Evolutionary conservation across 192 early-diverging fungal genomes (phyloP).

Genomic region (Coemansia sp.): DNA sequence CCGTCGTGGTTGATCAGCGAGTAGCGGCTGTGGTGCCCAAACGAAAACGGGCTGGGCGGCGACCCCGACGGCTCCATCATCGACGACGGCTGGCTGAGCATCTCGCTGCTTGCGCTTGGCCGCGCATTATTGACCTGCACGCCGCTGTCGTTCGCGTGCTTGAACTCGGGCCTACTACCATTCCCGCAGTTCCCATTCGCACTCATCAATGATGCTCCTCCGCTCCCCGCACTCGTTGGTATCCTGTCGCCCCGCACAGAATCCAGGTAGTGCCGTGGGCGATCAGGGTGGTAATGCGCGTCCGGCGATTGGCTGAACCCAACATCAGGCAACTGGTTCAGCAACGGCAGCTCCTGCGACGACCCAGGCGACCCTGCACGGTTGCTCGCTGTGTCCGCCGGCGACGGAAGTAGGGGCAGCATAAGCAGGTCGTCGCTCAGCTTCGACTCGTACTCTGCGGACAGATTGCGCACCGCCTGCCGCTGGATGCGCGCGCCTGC

Average conservation of each 20-base stretch:
- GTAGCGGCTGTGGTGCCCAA: conserved; percentile 44
- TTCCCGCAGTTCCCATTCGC: background rate
- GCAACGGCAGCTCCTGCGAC: conserved; percentile 10
- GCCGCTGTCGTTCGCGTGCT: conserved; percentile 37
- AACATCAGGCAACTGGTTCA: no score
- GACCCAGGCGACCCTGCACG: background rate
- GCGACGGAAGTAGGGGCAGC: conserved; percentile 19
- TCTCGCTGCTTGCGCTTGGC: background rate
- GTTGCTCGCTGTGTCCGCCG: conserved; percentile 11
- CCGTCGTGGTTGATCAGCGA: conserved; percentile 44
- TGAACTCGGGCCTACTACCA: no score
- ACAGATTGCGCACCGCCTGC: conserved; percentile 43
- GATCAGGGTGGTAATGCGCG: background rate
- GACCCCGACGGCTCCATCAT: no score
- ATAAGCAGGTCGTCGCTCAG: background rate
- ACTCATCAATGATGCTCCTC: background rate
- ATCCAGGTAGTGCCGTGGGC: background rate
- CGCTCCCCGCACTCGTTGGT: background rate
- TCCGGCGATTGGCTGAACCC: background rate
- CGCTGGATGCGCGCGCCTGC: conserved; percentile 38
- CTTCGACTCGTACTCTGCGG: background rate
- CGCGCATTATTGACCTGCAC: conserved; percentile 20
- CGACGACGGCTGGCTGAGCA: background rate
- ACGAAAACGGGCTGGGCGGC: conserved; percentile 45
- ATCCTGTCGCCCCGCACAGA: background rate